Percentiles rank a stretch among this genome's conserved stretches.
Evolutionary conservation across 1,284 basidiomycete species (phyloP).

Genomic region (Malassezia nana): DNA sequence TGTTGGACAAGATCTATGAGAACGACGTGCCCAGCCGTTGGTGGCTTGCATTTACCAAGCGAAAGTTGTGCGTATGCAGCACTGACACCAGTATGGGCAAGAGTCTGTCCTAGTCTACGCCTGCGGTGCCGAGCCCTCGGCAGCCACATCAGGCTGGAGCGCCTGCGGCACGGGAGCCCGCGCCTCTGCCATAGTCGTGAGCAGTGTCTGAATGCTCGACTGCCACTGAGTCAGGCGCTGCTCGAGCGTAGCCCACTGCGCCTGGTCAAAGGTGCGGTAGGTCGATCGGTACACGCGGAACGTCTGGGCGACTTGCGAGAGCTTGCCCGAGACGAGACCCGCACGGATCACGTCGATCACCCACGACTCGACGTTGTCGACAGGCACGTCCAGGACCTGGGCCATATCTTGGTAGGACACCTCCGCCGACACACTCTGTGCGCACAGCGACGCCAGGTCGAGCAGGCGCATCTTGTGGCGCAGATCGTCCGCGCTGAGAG

Average conservation of each 20-base stretch:
- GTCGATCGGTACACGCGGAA: slow-evolving; percentile 43
- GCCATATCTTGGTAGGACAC: slow-evolving; percentile 38
- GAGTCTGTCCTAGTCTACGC: slow-evolving; percentile 23
- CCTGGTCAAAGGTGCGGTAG: slow-evolving; percentile 35
- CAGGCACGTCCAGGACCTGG: slow-evolving; percentile 20
- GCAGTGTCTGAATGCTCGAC: slow-evolving; percentile 29
- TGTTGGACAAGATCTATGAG: slow-evolving; percentile 76
- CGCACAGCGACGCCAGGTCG: slow-evolving; percentile 41
- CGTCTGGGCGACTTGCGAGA: slow-evolving; percentile 38
- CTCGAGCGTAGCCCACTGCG: slow-evolving; percentile 42
- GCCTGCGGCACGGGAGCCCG: slow-evolving; percentile 2
- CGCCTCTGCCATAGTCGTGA: slow-evolving; percentile 22
- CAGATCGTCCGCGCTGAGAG: slow-evolving; percentile 22
- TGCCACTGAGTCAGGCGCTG: slow-evolving; percentile 37
- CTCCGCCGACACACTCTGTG: slow-evolving; percentile 31
- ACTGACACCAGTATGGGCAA: slow-evolving; percentile 37
- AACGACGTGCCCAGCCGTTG: slow-evolving; percentile 92
- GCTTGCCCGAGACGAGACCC: slow-evolving; percentile 41
- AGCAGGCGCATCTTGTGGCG: slow-evolving; percentile 41
- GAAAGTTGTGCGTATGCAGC: slow-evolving; percentile 32
- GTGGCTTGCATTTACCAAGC: slow-evolving; percentile 90
- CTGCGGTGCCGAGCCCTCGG: neutral
- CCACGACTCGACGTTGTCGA: slow-evolving; percentile 43
- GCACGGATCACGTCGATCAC: slow-evolving; percentile 48
- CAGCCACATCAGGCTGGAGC: neutral